A percentile compares a stretch with the other conserved stretches of the same genome.
phyloP scores from a whole-genome alignment of 2,329 filamentous ascomycete genomes.

The Apiospora hydei region DNA sequence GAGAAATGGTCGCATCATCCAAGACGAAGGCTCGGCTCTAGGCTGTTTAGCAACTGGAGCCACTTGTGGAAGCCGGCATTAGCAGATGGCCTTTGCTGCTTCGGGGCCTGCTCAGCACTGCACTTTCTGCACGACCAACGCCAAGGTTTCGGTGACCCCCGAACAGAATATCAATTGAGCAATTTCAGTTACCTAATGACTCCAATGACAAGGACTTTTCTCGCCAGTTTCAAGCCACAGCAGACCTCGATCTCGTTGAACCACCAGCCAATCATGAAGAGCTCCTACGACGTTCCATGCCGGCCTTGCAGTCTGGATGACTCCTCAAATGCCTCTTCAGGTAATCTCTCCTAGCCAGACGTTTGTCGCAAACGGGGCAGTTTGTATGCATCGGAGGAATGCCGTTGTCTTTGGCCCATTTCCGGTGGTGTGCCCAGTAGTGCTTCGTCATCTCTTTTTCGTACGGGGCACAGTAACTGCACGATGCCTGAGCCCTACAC shows the following conservation, averaged over 20 bases:
- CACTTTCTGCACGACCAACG: not conserved
- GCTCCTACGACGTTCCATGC: not conserved
- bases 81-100: not conserved
- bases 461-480: not conserved
- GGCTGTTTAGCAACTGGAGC: conserved; percentile 7
- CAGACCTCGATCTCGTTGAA: not conserved
- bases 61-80: conserved; percentile 9
- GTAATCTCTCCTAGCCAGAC: not conserved
- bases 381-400: not conserved
- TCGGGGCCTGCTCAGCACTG: not conserved
- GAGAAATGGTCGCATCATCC: not conserved
- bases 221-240: not conserved
- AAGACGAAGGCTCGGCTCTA: not conserved
- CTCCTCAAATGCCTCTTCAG: not conserved
- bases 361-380: not conserved
- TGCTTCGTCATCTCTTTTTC: not conserved
- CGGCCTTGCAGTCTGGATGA: not conserved
- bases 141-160: not conserved
- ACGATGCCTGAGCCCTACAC: not conserved
- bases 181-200: not conserved
- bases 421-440: not conserved
- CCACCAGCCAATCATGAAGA: not conserved
- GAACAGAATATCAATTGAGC: not conserved
- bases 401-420: not conserved
- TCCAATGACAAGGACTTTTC: not conserved